Base-by-base conservation (phyloP, 805 yeast species). In the Candida boidinii region DNA sequence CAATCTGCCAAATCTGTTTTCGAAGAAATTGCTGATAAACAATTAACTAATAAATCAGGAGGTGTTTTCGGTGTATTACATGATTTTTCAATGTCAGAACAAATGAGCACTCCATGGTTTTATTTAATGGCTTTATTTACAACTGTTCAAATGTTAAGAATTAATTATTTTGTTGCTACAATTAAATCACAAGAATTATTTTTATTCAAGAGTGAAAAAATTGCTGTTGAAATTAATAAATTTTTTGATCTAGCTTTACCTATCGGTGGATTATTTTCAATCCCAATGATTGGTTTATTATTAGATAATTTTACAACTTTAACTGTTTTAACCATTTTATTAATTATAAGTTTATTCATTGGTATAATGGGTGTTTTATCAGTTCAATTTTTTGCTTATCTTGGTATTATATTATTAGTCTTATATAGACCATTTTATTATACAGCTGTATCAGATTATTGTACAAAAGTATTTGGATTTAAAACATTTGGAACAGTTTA, bases 101-200 rank as follows among this genome's bases (percentile, higher is more conserved):
- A 72, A 47, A 44, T 70, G 17, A 31, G 38, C 9, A 66, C 83
- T 4, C 70, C 81, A 4, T 86, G 95, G 92, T 90, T 87, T 53
- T 49, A 67, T 30, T 57, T 87, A 35, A 81, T 86, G 82, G 72
- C 84, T 17, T 49, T 73, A 2, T 84, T 87, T 54, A 82, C 95
- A 5, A 72, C 88, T 3, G 70, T 88, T 36, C 94, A 86, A 55
- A 88, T 88, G 96, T 67, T 90, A 28, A 68, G 96, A 53, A 79
- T 88, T 44, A 88, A 88, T 61, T 90, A 84, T 56, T 90, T 86
- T 56, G 92, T 88, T 34, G 96, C 96, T 7, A 85, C 96, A 2
- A 64, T 88, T 23, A 73, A 76, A 48, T 63, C 94, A 0, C 96
- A 88, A 60, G 94, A 86, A 63, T 68, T 68, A 17, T 90, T 64